Evolutionary conservation across 1,284 basidiomycete species (phyloP).

Genomic region (Singerocomus inundabilis): DNA sequence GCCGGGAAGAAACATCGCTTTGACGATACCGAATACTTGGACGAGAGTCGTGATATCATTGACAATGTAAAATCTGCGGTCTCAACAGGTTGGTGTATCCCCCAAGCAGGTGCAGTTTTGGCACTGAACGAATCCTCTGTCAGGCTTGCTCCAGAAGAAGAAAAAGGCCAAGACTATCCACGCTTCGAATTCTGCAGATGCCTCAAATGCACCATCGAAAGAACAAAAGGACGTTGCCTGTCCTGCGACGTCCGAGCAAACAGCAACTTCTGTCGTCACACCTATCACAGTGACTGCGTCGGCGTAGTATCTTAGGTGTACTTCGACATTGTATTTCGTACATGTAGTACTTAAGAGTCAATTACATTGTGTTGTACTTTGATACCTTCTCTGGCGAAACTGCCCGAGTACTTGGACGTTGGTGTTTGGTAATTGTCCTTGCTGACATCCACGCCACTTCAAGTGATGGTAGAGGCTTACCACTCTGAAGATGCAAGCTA

Average conservation of each 20-base stretch:
- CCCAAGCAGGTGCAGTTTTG: not conserved
- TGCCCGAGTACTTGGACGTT: too few relatives aligned
- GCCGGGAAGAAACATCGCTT: constrained; percentile 85
- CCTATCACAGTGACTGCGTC: constrained; percentile 16
- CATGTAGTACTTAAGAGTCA: not conserved
- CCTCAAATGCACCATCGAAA: constrained; percentile 8
- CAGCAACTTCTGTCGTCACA: not conserved
- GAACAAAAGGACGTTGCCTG: constrained; percentile 10
- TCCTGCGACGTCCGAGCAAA: constrained; percentile 3
- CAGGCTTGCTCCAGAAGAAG: constrained; percentile 80
- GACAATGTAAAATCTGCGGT: constrained; percentile 93
- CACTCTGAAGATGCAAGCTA: not conserved
- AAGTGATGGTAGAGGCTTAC: constrained; percentile 18
- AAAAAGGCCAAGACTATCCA: constrained; percentile 71
- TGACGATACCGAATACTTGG: constrained; percentile 90
- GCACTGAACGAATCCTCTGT: constrained; percentile 9
- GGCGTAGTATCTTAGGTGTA: constrained; percentile 21
- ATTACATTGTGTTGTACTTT: not conserved
- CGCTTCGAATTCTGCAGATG: constrained; percentile 32
- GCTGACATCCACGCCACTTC: too few relatives aligned
- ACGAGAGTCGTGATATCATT: constrained; percentile 90
- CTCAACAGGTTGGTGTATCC: constrained; percentile 54
- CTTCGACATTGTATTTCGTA: not conserved
- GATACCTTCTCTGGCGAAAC: too few relatives aligned
- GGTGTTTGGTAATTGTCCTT: too few relatives aligned